Base-by-base conservation (phyloP, 2,329 filamentous ascomycete genomes). In the Ophiostoma pallidulum region DNA sequence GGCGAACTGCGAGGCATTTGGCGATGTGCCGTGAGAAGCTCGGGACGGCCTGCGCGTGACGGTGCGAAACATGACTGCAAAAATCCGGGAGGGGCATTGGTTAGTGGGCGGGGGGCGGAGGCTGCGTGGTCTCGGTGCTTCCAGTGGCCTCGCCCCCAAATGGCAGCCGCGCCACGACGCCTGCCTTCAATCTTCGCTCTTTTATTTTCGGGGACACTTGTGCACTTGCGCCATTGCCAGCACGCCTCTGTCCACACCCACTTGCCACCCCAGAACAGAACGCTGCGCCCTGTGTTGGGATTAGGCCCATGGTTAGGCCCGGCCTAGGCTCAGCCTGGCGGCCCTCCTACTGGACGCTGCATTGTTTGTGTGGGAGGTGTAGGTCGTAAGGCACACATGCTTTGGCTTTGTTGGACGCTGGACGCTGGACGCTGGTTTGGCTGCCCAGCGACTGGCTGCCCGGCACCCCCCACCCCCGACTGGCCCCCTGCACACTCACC, bases 301-400 rank as follows among this genome's bases (percentile, higher is more conserved):
- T 32, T 32, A 32, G 29, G 29, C 29, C 29, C 29, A 32, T 6
- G 29, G 7, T 38, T 39, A 14, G 28, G 43, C 26, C 14, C 35
- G 12, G 31, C 18, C 42, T 38, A 39, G 36, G 43, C 43, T 29
- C 9, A 24, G 35, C 26, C 35, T 18, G 14, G 42, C 10, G 33
- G 18, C 24, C 26, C 5, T 20, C 13, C 16, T 22, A 28, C 41
- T 20, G 12, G 22, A 31, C 22, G 32, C 24, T 45, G 32, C 19
- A n/a, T n/a, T n/a, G n/a, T n/a, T n/a, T n/a, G n/a, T n/a, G n/a
- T n/a, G n/a, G n/a, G n/a, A n/a, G n/a, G n/a, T n/a, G n/a, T n/a
- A n/a, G n/a, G n/a, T n/a, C n/a, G 37, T 47, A 26, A 41, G 44
- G 44, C 44, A 47, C 31, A 9, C 44, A 47, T 47, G 37, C 44